Conservation (phyloP, 257 asterid genomes). For the Solanum paucissectum region DNA sequence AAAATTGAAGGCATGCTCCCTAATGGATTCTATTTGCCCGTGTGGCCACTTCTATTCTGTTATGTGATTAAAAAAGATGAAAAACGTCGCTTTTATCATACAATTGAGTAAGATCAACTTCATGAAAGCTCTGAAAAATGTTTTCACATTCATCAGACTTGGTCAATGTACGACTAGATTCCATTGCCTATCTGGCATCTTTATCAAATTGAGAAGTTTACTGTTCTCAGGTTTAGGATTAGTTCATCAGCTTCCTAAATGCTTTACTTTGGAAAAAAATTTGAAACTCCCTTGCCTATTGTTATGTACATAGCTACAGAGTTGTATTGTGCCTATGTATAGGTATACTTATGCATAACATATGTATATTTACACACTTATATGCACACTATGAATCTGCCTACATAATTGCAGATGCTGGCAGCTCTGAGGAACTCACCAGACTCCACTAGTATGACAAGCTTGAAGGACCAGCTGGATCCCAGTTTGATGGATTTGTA, state of each 20-base stretch:
- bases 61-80: not conserved
- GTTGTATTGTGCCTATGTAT: not conserved
- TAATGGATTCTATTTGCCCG: not conserved
- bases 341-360: not conserved
- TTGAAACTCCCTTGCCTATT: not conserved
- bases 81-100: not conserved
- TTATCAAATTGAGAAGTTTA: not conserved
- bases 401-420: constrained; percentile 58
- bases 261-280: not conserved
- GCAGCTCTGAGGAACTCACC: constrained; percentile 70
- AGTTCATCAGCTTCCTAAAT: not conserved
- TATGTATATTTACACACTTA: no score
- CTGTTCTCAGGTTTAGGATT: not conserved
- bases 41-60: not conserved
- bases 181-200: not conserved
- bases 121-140: not conserved
- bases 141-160: not conserved
- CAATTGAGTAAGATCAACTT: not conserved
- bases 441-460: constrained; percentile 69
- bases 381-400: not conserved
- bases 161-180: not conserved
- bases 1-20: not conserved
- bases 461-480: constrained; percentile 75
- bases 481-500: constrained; percentile 70
- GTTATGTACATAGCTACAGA: not conserved